phyloP scores from a whole-genome alignment of 2,329 filamentous ascomycete genomes.

The Xylariaceae sp. region DNA sequence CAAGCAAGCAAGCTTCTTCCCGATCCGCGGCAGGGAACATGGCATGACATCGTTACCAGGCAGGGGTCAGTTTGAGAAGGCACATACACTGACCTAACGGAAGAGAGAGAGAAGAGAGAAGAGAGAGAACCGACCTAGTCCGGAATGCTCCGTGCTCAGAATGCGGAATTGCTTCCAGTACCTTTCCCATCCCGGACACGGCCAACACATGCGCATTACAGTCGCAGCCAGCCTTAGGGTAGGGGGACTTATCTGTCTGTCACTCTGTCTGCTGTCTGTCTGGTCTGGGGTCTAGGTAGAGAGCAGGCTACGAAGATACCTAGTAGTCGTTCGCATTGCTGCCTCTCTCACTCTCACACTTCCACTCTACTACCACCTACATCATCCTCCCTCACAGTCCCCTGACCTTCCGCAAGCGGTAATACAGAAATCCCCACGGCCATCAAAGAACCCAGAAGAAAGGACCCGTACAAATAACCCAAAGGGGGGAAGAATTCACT shows the following conservation, averaged over 20 bases:
- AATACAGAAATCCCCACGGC: constrained; percentile 19
- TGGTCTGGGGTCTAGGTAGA: no score
- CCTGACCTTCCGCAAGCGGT: constrained; percentile 31
- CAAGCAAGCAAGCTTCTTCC: not conserved
- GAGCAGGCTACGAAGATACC: no score
- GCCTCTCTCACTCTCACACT: constrained; percentile 1
- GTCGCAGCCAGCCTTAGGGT: not conserved
- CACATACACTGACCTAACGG: not conserved
- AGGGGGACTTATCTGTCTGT: not conserved
- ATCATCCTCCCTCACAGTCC: not conserved
- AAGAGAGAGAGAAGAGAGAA: not conserved
- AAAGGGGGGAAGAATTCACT: constrained; percentile 24
- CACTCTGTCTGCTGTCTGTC: not conserved
- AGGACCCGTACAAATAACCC: constrained; percentile 31
- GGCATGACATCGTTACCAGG: constrained; percentile 14
- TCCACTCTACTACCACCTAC: no score
- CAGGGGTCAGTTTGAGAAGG: not conserved
- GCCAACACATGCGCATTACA: constrained; percentile 7
- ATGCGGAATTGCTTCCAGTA: constrained; percentile 6
- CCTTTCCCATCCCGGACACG: constrained; percentile 24
- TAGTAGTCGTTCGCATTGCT: constrained; percentile 6
- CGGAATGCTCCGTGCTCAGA: constrained; percentile 28
- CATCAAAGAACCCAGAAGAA: constrained; percentile 24
- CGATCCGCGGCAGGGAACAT: constrained; percentile 7
- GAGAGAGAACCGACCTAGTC: not conserved